Base-by-base conservation (phyloP, 768 basidiomycete species). In the Suillus alpinus region DNA sequence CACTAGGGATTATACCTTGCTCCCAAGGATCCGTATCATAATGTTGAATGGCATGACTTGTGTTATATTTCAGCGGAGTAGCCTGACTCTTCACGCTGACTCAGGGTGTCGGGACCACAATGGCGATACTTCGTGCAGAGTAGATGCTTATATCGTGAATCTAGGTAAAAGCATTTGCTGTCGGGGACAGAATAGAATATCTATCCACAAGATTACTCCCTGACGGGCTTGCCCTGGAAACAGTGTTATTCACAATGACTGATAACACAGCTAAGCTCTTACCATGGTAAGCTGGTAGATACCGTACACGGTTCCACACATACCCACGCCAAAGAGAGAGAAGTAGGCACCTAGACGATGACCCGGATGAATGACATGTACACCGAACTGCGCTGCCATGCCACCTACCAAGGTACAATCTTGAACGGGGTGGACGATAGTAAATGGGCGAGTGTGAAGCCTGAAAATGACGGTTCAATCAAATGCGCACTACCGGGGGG, bases 351-450 rank as follows among this genome's bases (percentile, higher is more conserved):
- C 89, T 91, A 65, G 8, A 37, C 36, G 37, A 14, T 18, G 6
- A 7, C 16, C 39, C 16, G 10, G 1, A 39, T 55, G 36, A 58
- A 57, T 37, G 57, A 41, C 20, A 23, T 29, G 13, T 23, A 66
- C 18, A 59, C 59, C 59, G 31, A 40, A 50, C 10, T 10, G 32
- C 51, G n/a, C 34, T 39, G 51, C 39, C 16, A 13, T 13, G 43
- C 34, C 9, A 71, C 80, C 64, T 62, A 92, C 91, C 79, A 57
- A 91, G 68, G 75, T 88, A 90, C 62, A 91, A 78, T 43, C 70
- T 78, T 51, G 85, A 84, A 60, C 87, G 81, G 47, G 88, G 85
- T 57, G 72, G 78, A 62, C 88, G 85, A 69, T 83, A 75, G 76
- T 85, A 85, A 63, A 91, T 72, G 56, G 84, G 82, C 58, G 73